Evolutionary conservation across 805 yeast genomes (phyloP), one percentile per base, ranked within the genome.

Genomic region (Kazachstania martiniae): DNA sequence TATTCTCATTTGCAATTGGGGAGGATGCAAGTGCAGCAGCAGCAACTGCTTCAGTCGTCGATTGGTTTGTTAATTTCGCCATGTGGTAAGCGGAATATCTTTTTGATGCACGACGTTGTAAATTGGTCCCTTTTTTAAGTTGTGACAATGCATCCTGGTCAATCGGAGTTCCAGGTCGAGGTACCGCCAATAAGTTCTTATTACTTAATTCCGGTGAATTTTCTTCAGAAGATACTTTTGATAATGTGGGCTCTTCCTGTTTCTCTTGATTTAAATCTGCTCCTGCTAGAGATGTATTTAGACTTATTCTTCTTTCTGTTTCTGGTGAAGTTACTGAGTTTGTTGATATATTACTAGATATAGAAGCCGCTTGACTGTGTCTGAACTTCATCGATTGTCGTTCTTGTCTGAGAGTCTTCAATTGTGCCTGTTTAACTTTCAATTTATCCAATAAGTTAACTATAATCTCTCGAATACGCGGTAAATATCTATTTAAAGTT

Each of bases 31-130:
- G 43, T 31, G 37, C 41, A 4, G 46, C 48, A 3, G 49, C 47
- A 8, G 41, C 43, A 5, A 39, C 41, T 8, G 54, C 49, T 10
- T 48, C 56, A 10, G 49, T 36, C 6, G 50, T 40, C 8, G 68
- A 51, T 37, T 59, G 60, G 38, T 68, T 73, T 0, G 83, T 63
- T 8, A 82, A 64, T 46, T 80, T 82, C 1, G 93, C 84, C 57
- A 78, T 77, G 49, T 89, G 97, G 39, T 87, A 89, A 0, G 96
- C 95, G 4, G 95, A 85, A 51, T 80, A 89, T 34, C 98, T 65
- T 44, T 89, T 79, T 0, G 96, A 87, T 0, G 97, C 99, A 39
- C 95, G 70, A 43, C 99, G 70, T 61, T 80, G 93, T 21, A 91
- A 62, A 3, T 83, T 79, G 29, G 82, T 83, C 3, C 87, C 84